phyloP scores from a whole-genome alignment of 2,329 filamentous ascomycete species.

The Alternaria conjuncta region DNA sequence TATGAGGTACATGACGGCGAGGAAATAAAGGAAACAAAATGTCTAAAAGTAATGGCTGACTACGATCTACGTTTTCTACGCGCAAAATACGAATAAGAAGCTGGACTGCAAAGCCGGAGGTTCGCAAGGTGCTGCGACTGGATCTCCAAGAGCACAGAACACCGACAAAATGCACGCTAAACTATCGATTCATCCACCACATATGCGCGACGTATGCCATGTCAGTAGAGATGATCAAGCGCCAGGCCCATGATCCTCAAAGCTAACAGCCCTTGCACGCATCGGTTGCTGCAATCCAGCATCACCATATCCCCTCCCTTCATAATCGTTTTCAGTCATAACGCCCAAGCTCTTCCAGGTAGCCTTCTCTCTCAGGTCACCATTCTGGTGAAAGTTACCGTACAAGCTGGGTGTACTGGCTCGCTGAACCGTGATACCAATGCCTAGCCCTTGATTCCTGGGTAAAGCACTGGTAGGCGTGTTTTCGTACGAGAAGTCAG shows the following conservation, averaged over 20 bases:
- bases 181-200: background rate
- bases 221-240: background rate
- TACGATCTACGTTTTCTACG: background rate
- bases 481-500: slow-evolving; percentile 12
- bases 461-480: slow-evolving; percentile 4
- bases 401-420: background rate
- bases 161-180: background rate
- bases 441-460: background rate
- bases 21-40: background rate
- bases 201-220: background rate
- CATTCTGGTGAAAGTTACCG: background rate
- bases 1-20: background rate
- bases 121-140: background rate
- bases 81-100: background rate
- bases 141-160: background rate
- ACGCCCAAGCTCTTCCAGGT: slow-evolving; percentile 4
- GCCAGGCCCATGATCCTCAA: background rate
- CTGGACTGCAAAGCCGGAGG: background rate
- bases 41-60: background rate
- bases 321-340: slow-evolving; percentile 1
- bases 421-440: background rate
- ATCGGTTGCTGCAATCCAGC: background rate
- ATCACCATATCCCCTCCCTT: background rate
- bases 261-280: background rate
- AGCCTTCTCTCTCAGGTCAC: background rate